Conservation (phyloP, 305 asterid species). For the Solanum aculeatissimum region DNA sequence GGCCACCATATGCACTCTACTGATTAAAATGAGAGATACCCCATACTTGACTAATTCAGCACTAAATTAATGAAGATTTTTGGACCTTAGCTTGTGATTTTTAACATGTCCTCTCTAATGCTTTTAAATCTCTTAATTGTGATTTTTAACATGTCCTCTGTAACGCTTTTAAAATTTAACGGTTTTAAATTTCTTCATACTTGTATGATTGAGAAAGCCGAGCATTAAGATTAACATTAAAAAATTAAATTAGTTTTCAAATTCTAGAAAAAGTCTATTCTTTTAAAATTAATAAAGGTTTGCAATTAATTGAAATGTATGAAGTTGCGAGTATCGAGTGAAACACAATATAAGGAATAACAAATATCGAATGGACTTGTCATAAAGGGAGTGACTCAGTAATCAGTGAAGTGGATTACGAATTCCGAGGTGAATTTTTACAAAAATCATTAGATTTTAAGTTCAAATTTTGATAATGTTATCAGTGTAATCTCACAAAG, state of each 20-base stretch:
- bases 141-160: neutral
- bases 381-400: neutral
- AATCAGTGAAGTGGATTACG: neutral
- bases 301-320: neutral
- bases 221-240: neutral
- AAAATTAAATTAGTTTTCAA: neutral
- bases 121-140: no score
- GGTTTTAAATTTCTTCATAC: no score
- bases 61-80: neutral
- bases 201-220: no score
- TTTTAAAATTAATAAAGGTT: neutral
- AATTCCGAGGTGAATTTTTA: neutral
- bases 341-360: neutral
- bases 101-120: neutral
- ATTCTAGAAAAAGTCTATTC: neutral
- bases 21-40: neutral
- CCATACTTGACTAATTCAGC: neutral
- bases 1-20: neutral
- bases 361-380: neutral
- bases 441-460: neutral
- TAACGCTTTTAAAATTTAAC: no score
- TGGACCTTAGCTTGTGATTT: neutral
- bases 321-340: neutral
- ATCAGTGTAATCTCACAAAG: neutral
- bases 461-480: neutral